These are phyloP conservation scores for Francoa sonchifolia DNA, from an alignment of 441 rosid species.

Conservation along the genomic window DNA sequence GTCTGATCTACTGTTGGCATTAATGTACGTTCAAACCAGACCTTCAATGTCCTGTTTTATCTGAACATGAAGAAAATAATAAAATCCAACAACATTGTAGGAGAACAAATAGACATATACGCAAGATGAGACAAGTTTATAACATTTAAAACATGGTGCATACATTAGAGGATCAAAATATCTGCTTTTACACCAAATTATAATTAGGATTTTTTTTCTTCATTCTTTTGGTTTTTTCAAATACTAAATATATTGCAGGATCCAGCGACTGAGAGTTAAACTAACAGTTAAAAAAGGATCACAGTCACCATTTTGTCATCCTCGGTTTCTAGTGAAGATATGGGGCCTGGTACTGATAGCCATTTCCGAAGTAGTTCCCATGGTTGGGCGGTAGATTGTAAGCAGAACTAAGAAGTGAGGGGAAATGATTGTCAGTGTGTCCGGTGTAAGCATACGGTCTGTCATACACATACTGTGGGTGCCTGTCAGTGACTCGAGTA, in stretches of 20 bases:
- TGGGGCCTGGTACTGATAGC: constrained; percentile 81
- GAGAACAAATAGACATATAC: background rate
- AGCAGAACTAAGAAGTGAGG: constrained; percentile 36
- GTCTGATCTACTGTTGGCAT: too few relatives aligned
- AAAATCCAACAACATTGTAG: background rate
- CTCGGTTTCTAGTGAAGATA: constrained; percentile 63
- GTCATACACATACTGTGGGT: constrained; percentile 68
- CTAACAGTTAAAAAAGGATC: constrained; percentile 60
- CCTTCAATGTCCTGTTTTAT: too few relatives aligned
- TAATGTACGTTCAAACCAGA: too few relatives aligned
- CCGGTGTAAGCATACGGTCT: constrained; percentile 55
- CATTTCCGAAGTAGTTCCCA: constrained; percentile 79
- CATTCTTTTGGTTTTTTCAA: constrained; percentile 13
- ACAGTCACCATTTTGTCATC: constrained; percentile 40
- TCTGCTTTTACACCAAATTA: constrained; percentile 36
- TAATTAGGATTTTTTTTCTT: constrained; percentile 19
- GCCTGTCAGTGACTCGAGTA: constrained; percentile 58
- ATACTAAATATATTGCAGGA: constrained; percentile 52
- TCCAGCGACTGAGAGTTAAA: constrained; percentile 35
- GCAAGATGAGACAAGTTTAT: constrained; percentile 1
- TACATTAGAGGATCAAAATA: constrained; percentile 44
- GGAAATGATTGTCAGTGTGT: constrained; percentile 53
- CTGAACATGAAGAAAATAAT: too few relatives aligned
- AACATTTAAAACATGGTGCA: constrained; percentile 40
- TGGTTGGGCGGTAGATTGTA: constrained; percentile 61